These are phyloP conservation scores for Ostreobium quekettii DNA, from an alignment of 139 green algal species.

Conservation along the genomic window DNA sequence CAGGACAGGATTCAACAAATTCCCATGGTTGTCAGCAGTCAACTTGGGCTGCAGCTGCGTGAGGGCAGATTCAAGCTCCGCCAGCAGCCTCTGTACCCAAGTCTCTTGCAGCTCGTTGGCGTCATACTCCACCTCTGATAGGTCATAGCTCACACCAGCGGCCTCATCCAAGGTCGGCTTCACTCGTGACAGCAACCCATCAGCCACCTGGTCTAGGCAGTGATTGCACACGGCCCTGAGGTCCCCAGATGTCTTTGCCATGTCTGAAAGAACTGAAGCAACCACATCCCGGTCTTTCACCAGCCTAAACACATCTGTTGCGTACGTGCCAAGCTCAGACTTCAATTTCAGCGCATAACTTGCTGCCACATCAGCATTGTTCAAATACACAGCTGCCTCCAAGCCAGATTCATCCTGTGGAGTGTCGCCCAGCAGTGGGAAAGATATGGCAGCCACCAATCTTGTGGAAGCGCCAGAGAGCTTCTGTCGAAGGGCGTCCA, in stretches of 20 bases:
- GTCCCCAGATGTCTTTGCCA: constrained; percentile 29
- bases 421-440: no score
- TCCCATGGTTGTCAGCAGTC: constrained; percentile 51
- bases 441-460: constrained; percentile 9
- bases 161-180: constrained; percentile 63
- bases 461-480: neutral
- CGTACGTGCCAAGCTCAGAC: constrained; percentile 64
- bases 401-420: no score
- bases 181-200: constrained; percentile 57
- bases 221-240: constrained; percentile 41
- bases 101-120: constrained; percentile 45
- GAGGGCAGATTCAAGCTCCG: constrained; percentile 40
- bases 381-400: constrained; percentile 49
- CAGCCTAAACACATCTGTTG: constrained; percentile 39
- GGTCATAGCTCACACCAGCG: constrained; percentile 50
- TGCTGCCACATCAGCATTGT: constrained; percentile 70
- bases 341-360: constrained; percentile 75
- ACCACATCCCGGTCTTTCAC: constrained; percentile 48
- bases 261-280: neutral
- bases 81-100: constrained; percentile 70
- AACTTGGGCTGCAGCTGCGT: constrained; percentile 64
- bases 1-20: neutral
- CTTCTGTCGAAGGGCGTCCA: constrained; percentile 22
- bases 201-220: constrained; percentile 59
- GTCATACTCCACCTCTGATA: constrained; percentile 67